Percentiles rank a stretch among this genome's conserved stretches.
Conservation (phyloP, 345 rosid genomes). For the Salix suchowensis region DNA sequence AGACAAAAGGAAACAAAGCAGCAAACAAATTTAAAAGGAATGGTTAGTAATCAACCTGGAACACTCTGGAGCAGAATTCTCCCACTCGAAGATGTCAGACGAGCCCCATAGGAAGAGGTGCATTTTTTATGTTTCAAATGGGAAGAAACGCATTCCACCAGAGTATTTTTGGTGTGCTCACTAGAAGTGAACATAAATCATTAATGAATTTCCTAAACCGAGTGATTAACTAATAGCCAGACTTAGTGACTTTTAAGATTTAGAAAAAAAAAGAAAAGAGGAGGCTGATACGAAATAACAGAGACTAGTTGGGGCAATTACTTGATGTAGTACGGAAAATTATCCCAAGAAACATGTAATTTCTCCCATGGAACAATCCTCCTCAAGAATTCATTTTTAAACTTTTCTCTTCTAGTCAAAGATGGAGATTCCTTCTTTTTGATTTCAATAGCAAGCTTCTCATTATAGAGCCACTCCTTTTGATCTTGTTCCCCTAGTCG, state of each 20-base stretch:
- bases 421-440: conserved; percentile 80
- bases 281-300: not conserved
- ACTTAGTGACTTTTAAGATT: not conserved
- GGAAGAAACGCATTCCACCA: too few species aligned
- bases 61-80: conserved; percentile 86
- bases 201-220: not conserved
- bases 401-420: conserved; percentile 63
- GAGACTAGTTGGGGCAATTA: conserved; percentile 33
- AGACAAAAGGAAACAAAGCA: not conserved
- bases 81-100: conserved; percentile 77
- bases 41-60: conserved; percentile 53
- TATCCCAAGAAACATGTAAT: conserved; percentile 83
- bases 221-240: conserved; percentile 6
- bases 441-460: conserved; percentile 64
- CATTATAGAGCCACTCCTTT: conserved; percentile 84
- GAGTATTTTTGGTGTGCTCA: too few species aligned
- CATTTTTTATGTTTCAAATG: conserved; percentile 62
- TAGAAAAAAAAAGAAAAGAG: not conserved
- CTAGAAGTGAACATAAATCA: conserved; percentile 6
- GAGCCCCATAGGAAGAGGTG: conserved; percentile 60
- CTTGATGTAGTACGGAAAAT: conserved; percentile 89
- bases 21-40: not conserved
- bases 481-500: conserved; percentile 88
- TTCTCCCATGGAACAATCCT: conserved; percentile 91
- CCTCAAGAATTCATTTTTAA: conserved; percentile 68